Evolutionary conservation across 495 filamentous ascomycete genomes (phyloP), one percentile per base, ranked within the genome.

Genomic region (Penicillium coffeae): DNA sequence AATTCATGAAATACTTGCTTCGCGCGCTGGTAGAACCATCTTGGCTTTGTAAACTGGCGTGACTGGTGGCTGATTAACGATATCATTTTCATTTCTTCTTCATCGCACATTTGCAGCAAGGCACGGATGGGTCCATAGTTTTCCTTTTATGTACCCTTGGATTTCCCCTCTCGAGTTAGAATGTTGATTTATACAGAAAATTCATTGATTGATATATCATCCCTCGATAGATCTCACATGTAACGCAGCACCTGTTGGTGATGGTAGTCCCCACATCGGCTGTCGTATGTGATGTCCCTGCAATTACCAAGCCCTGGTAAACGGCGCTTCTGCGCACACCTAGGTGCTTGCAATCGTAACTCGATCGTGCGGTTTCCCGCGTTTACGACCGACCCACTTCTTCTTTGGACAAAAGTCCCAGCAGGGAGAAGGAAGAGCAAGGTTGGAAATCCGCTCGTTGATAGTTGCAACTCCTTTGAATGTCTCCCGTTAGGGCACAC

Each of bases 171-270:
- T 52, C 48, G 35, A 33, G 22, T 56, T 27, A 37, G 19, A 45
- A 50, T 36, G 48, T 46, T 34, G 51, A 40, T 51, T 58, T 43
- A 51, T 63, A 36, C 37, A 42, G 54, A 60, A 58, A 47, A 52
- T 46, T 30, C 33, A 36, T 35, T 25, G 42, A 35, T 34, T 45
- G 42, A 59, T 48, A 62, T 39, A 33, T 46, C 43, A 48, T 47
- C 47, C 43, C 16, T 40, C 40, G 22, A 10, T 9, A 7, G 7
- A 33, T 33, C 30, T 8, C 13, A 33, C 30, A 48, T 44, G 33
- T 46, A 34, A 35, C 18, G 18, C 15, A 37, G 36, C 41, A 49
- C n/a, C n/a, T n/a, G n/a, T n/a, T n/a, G n/a, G n/a, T n/a, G n/a
- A n/a, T n/a, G n/a, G n/a, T n/a, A n/a, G n/a, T n/a, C n/a, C n/a